These are phyloP conservation scores for Euphorbia pulcherrima DNA, from an alignment of 345 rosid species.

Conservation along the genomic window DNA sequence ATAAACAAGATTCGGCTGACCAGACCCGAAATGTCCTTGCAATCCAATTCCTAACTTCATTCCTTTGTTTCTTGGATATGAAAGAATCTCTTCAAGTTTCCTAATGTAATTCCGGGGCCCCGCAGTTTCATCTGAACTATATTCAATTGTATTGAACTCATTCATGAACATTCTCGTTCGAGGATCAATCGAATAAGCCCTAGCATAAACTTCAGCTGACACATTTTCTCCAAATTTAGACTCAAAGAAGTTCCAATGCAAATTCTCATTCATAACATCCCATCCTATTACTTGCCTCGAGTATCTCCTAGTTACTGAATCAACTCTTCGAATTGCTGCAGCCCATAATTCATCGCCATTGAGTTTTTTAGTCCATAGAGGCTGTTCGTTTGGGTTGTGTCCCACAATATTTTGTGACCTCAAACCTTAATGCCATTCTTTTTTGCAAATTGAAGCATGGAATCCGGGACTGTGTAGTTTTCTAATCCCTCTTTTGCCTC, in stretches of 20 bases:
- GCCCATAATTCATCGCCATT: constrained; percentile 24
- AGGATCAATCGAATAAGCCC: constrained; percentile 49
- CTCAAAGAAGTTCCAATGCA: constrained; percentile 73
- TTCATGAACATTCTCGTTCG: constrained; percentile 54
- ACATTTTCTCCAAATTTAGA: constrained; percentile 54
- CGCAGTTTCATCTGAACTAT: constrained; percentile 29
- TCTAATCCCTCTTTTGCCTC: constrained; percentile 49
- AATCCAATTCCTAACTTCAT: constrained; percentile 57
- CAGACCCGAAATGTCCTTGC: constrained; percentile 56
- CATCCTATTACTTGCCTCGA: constrained; percentile 59
- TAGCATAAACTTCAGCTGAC: constrained; percentile 41
- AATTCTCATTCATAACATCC: constrained; percentile 86
- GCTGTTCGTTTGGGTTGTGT: constrained; percentile 53
- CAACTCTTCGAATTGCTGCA: constrained; percentile 44
- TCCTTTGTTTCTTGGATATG: constrained; percentile 40
- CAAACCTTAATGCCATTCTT: constrained; percentile 48
- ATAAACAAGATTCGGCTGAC: constrained; percentile 56
- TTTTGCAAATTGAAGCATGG: constrained; percentile 51
- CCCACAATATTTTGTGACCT: constrained; percentile 83
- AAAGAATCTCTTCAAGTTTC: constrained; percentile 46
- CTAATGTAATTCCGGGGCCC: constrained; percentile 35
- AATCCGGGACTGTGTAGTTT: constrained; percentile 58
- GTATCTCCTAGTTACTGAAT: constrained; percentile 60
- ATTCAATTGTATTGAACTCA: constrained; percentile 70
- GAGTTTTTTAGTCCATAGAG: constrained; percentile 55